phyloP scores from a whole-genome alignment of 106 monocot genomes.

The Acorus gramineus region DNA sequence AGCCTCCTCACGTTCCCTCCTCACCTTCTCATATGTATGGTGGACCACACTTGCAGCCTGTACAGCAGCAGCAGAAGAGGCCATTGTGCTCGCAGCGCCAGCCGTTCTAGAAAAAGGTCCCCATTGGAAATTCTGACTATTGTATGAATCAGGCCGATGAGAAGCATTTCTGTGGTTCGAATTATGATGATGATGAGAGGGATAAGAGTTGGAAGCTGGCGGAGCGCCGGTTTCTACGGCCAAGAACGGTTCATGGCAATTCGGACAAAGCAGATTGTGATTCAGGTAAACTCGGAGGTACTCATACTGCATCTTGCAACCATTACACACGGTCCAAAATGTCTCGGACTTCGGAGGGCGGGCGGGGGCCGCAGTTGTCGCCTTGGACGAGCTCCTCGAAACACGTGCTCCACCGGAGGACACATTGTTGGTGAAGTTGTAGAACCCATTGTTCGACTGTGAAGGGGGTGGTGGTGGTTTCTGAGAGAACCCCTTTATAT shows the following conservation, averaged over 20 bases:
- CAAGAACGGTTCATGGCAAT: conserved; percentile 33
- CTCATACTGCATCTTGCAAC: conserved; percentile 53
- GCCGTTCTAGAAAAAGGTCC: too few species aligned
- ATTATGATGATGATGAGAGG: conserved; percentile 3
- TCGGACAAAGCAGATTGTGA: conserved; percentile 42
- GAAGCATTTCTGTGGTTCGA: conserved; percentile 12
- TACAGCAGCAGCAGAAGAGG: too few species aligned
- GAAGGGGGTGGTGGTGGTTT: neutral
- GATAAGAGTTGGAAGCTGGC: neutral
- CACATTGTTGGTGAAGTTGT: conserved; percentile 6
- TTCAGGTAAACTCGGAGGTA: conserved; percentile 41
- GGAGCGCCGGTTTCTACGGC: conserved; percentile 25
- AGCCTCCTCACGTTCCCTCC: too few species aligned
- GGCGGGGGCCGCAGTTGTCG: neutral
- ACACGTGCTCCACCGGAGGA: neutral
- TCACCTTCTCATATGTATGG: too few species aligned
- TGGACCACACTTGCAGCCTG: too few species aligned
- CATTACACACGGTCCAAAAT: conserved; percentile 47
- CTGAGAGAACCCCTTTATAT: conserved; percentile 1
- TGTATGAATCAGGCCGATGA: too few species aligned
- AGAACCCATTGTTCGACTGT: conserved; percentile 4
- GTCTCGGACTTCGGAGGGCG: conserved; percentile 10
- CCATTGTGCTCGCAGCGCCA: too few species aligned
- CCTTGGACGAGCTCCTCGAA: neutral
- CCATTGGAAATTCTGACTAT: too few species aligned